Evolutionary conservation across 495 filamentous ascomycete species (phyloP), one percentile per base, ranked within the genome.

Genomic region (Hypoxylon lienhwacheense): DNA sequence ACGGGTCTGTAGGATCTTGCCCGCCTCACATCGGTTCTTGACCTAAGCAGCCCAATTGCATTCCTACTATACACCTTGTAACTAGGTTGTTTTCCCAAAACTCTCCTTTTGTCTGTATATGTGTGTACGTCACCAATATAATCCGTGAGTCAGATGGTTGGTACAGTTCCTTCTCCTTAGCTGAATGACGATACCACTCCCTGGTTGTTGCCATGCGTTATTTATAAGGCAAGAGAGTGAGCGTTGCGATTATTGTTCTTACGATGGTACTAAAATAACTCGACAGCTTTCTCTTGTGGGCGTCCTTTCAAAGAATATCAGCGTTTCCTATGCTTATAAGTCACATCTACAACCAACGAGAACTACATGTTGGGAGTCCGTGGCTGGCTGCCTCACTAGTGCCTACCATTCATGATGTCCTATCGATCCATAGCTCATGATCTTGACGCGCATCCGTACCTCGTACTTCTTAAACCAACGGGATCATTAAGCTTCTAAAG

Each of bases 401-500:
- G n/a, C n/a, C n/a, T n/a, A n/a, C n/a, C n/a, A n/a, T n/a, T 21
- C 31, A n/a, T 54, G 15, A 21, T 4, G 2, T 4, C 24, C 14
- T 24, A 16, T 22, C 1, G 14, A 28, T 24, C 24, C 22, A 24
- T 17, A 8, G 29, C 16, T 33, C 48, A 10, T 17, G 12, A 21
- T 28, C 35, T 33, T 24, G 32, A 36, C 34, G 4, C n/a, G n/a
- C n/a, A n/a, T n/a, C n/a, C n/a, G n/a, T n/a, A n/a, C n/a, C 8
- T 10, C n/a, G 16, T n/a, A 28, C 12, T 8, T n/a, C 32, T 19
- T 4, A 12, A 40, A 20, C 33, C 25, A 43, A 40, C 15, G 41
- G 47, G 47, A 51, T 51, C 47, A 57, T 31, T 46, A 50, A 41
- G 33, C 32, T 46, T 45, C 14, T 45, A 15, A n/a, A n/a, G n/a